Evolutionary conservation across 352 stramenopile species (phyloP), one percentile per base, ranked within the genome.

Genomic region (Phytophthora meadii): DNA sequence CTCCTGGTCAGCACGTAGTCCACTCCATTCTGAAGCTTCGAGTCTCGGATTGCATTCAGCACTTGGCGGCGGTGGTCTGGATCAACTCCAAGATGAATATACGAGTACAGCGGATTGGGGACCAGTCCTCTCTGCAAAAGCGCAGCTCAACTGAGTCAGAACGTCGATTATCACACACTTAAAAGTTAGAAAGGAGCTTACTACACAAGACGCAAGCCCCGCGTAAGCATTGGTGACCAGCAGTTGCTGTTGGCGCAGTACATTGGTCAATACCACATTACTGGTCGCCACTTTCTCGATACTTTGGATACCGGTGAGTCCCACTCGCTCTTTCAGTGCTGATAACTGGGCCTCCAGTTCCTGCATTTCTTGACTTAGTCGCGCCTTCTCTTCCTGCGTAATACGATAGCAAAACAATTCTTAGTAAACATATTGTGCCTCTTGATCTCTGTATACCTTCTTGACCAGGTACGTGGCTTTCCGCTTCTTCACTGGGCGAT

Each of bases 1-100:
- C 61, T 68, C 15, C 52, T 37, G 73, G 60, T 10, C 60, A 50
- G 3, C n/a, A 84, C 74, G 54, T 76, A 83, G 15, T 61, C 49
- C 42, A 78, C 59, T 27, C 64, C 69, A 8, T 72, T 52, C n/a
- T 62, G 51, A 24, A 85, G 50, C n/a, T 77, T 73, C 14, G 40
- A 45, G 5, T 58, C 46, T 51, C 75, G 74, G 27, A 82, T 63
- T 9, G 54, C 47, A 24, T 65, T 32, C 15, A 88, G 42, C 17
- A 58, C 54, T 37, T 54, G 65, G 22, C 65, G 69, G 3, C 79
- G 79, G 4, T 58, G 30, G 1, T 56, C 10, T 9, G 56, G 62
- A 7, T 85, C 61, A n/a, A 45, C 47, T 14, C 59, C 41, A 32
- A 74, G 61, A 37, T 68, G 61, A 27, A 68, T 68, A 47, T 58